Conservation (phyloP, 2,329 filamentous ascomycete genomes). For the Nannizzia gypsea region DNA sequence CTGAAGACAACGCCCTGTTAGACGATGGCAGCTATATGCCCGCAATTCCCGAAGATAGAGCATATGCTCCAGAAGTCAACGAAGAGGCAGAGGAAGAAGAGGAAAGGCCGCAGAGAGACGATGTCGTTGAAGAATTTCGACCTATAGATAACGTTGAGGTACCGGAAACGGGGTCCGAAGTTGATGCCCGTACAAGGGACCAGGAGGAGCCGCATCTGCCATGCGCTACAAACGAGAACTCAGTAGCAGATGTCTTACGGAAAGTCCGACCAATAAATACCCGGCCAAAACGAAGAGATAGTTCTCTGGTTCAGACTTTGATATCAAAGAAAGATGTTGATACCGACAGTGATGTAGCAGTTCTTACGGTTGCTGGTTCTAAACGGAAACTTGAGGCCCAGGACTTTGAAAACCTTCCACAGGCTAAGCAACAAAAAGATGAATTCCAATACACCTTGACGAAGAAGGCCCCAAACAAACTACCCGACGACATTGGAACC, state of each 20-base stretch:
- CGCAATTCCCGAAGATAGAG: slow-evolving; percentile 48
- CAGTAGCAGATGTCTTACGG: not conserved
- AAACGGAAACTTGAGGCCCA: slow-evolving; percentile 48
- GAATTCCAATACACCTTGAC: slow-evolving; percentile 39
- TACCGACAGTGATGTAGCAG: slow-evolving; percentile 9
- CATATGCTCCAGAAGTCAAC: slow-evolving; percentile 38
- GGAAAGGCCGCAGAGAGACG: not conserved
- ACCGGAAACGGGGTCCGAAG: not conserved
- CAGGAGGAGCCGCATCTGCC: not conserved
- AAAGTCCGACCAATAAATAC: slow-evolving; percentile 24
- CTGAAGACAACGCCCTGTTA: not conserved
- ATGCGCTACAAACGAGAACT: not conserved
- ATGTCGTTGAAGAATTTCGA: not conserved
- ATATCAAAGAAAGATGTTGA: slow-evolving; percentile 10
- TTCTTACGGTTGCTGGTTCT: slow-evolving; percentile 35
- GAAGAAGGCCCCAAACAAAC: not conserved
- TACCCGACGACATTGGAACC: not conserved
- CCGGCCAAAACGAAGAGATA: slow-evolving; percentile 42
- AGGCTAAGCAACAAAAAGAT: slow-evolving; percentile 18
- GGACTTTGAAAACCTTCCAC: slow-evolving; percentile 21
- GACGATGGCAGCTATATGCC: slow-evolving; percentile 37
- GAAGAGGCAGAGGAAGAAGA: not conserved
- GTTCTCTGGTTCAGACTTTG: slow-evolving; percentile 32
- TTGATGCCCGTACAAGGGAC: not conserved
- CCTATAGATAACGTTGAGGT: not conserved